Conservation (phyloP, 768 basidiomycete species). For the Russula brevipes region DNA sequence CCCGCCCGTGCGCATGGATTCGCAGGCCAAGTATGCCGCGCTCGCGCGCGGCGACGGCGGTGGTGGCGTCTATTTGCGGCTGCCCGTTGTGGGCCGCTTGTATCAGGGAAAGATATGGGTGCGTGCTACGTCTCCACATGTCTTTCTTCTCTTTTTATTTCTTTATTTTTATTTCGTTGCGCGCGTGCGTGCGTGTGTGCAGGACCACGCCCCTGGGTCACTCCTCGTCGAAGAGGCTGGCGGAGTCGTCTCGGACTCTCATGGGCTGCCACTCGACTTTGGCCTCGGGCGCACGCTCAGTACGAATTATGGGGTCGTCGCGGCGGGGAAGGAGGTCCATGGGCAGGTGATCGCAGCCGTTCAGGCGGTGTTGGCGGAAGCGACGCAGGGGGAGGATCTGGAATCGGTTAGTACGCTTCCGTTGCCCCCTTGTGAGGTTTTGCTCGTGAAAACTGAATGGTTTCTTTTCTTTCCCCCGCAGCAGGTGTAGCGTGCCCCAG, state of each 20-base stretch:
- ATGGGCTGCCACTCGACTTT: slow-evolving; percentile 76
- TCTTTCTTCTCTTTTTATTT: too few relatives aligned
- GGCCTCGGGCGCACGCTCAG: slow-evolving; percentile 80
- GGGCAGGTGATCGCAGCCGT: slow-evolving; percentile 67
- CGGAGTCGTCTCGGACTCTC: slow-evolving; percentile 80
- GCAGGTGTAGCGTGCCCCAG: too few relatives aligned
- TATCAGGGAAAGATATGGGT: slow-evolving; percentile 98
- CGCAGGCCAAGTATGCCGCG: slow-evolving; percentile 91
- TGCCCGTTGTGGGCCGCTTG: slow-evolving; percentile 61
- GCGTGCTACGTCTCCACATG: slow-evolving; percentile 26
- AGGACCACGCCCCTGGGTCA: slow-evolving; percentile 90
- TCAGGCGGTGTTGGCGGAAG: slow-evolving; percentile 41
- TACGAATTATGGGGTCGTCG: slow-evolving; percentile 84
- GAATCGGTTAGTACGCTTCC: too few relatives aligned
- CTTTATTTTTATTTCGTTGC: background rate
- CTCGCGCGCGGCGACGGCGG: slow-evolving; percentile 57
- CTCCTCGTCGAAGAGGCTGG: slow-evolving; percentile 86
- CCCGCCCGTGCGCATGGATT: slow-evolving; percentile 81
- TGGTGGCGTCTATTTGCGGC: slow-evolving; percentile 63
- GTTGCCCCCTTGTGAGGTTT: too few relatives aligned
- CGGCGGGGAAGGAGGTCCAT: slow-evolving; percentile 70
- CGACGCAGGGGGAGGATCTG: background rate
- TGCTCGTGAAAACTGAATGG: too few relatives aligned
- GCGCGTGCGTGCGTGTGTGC: background rate
- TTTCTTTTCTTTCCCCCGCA: too few relatives aligned